phyloP scores from a whole-genome alignment of 495 filamentous ascomycete species.

The Xylaria grammica region DNA sequence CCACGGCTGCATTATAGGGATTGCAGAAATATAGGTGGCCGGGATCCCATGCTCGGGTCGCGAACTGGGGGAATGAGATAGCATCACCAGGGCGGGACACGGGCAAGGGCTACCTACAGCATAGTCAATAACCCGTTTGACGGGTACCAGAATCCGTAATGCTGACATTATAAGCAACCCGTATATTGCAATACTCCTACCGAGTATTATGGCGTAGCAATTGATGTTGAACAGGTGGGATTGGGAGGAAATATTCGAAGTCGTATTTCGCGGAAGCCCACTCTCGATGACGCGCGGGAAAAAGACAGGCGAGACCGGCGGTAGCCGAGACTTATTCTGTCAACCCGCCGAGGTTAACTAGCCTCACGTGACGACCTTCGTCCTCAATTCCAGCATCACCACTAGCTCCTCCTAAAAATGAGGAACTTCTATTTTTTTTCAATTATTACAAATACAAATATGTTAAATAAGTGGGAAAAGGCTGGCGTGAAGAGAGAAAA shows the following conservation, averaged over 20 bases:
- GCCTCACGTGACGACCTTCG: constrained; percentile 4
- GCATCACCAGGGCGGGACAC: background rate
- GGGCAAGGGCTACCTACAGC: constrained; percentile 65
- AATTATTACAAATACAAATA: too few relatives aligned
- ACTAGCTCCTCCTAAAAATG: background rate
- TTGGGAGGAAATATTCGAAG: background rate
- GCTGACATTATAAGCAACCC: constrained; percentile 67
- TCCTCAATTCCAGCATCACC: too few relatives aligned
- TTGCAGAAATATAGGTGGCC: background rate
- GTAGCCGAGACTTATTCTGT: constrained; percentile 33
- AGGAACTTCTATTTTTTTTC: too few relatives aligned
- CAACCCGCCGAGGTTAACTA: constrained; percentile 18
- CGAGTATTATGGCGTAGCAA: background rate
- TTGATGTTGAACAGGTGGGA: background rate
- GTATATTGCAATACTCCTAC: background rate
- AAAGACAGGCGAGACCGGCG: constrained; percentile 37
- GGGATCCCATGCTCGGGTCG: background rate
- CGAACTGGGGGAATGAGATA: background rate
- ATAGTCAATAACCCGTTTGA: constrained; percentile 99
- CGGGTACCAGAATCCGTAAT: constrained; percentile 89
- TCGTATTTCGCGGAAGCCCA: constrained; percentile 3
- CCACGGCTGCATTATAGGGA: background rate
- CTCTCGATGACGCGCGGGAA: constrained; percentile 36
- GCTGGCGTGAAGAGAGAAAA: too few relatives aligned
- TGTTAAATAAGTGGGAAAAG: too few relatives aligned